Percentiles rank a stretch among this genome's conserved stretches.
Conservation (phyloP, 2,329 filamentous ascomycete species). For the Venturia carpophila region DNA sequence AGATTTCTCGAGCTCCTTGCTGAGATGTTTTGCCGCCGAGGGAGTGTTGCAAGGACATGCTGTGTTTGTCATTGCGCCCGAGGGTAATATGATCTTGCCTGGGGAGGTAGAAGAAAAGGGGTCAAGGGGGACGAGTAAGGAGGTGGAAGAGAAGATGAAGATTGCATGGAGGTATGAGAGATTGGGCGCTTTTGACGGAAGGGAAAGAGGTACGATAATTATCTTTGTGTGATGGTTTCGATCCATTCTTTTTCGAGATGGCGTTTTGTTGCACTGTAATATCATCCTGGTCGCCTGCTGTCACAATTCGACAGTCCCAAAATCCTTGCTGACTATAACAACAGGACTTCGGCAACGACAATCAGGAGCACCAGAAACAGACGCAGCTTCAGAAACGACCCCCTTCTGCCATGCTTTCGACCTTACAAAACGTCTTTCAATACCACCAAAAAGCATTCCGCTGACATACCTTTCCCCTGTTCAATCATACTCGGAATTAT, state of each 20-base stretch:
- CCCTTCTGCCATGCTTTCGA: slow-evolving; percentile 47
- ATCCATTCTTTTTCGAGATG: not conserved
- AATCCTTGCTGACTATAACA: not conserved
- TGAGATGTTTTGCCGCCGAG: slow-evolving; percentile 88
- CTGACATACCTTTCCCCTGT: slow-evolving; percentile 41
- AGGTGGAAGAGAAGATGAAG: slow-evolving; percentile 72
- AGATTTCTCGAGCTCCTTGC: slow-evolving; percentile 77
- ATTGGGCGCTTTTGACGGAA: slow-evolving; percentile 60
- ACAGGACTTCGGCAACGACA: not conserved
- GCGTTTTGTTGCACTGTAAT: not conserved
- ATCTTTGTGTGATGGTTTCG: not conserved
- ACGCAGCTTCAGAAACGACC: slow-evolving; percentile 21
- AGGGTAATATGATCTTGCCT: slow-evolving; percentile 71
- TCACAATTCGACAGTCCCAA: not conserved
- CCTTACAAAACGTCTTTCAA: slow-evolving; percentile 41
- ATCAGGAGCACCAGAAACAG: not conserved
- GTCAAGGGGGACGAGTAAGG: slow-evolving; percentile 32
- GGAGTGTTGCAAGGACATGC: slow-evolving; percentile 85
- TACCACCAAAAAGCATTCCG: slow-evolving; percentile 32
- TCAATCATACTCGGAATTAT: slow-evolving; percentile 21
- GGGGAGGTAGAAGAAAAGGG: slow-evolving; percentile 48
- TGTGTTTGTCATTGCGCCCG: slow-evolving; percentile 75
- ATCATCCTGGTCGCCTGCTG: not conserved
- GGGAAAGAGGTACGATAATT: slow-evolving; percentile 13
- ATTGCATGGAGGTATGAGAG: slow-evolving; percentile 97